Conservation (phyloP, 352 stramenopile genomes). For the Aphanomyces astaci region DNA sequence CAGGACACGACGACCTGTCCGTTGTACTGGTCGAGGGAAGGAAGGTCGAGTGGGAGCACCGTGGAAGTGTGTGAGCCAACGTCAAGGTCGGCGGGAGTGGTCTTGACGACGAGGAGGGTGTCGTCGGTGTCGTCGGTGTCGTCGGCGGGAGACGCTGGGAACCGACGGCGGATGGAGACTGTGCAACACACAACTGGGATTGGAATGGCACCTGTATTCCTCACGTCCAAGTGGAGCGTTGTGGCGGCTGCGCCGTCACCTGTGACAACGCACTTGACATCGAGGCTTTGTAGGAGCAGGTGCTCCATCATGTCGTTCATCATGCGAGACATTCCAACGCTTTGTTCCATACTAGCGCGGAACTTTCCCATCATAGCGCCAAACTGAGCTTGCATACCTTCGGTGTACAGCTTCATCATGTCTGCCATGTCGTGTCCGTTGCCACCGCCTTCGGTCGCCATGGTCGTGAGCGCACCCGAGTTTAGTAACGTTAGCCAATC, state of each 20-base stretch:
- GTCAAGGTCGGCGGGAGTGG: constrained; percentile 3
- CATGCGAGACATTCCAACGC: constrained; percentile 16
- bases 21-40: constrained; percentile 16
- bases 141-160: not conserved
- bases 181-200: constrained; percentile 4
- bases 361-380: constrained; percentile 13
- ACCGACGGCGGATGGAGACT: not conserved
- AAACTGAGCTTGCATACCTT: constrained; percentile 18
- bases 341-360: constrained; percentile 19
- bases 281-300: constrained; percentile 14
- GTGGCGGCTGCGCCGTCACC: not conserved
- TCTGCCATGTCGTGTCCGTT: not conserved
- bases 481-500: not conserved
- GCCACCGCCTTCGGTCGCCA: not conserved
- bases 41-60: not conserved
- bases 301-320: constrained; percentile 23
- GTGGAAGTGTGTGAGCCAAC: not conserved
- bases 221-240: not conserved
- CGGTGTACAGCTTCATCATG: constrained; percentile 12
- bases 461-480: too few species aligned
- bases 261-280: not conserved
- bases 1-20: constrained; percentile 8
- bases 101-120: not conserved
- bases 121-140: not conserved
- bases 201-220: constrained; percentile 6